Evolutionary conservation across 1,284 basidiomycete genomes (phyloP).

Genomic region (Phlebopus sp.): DNA sequence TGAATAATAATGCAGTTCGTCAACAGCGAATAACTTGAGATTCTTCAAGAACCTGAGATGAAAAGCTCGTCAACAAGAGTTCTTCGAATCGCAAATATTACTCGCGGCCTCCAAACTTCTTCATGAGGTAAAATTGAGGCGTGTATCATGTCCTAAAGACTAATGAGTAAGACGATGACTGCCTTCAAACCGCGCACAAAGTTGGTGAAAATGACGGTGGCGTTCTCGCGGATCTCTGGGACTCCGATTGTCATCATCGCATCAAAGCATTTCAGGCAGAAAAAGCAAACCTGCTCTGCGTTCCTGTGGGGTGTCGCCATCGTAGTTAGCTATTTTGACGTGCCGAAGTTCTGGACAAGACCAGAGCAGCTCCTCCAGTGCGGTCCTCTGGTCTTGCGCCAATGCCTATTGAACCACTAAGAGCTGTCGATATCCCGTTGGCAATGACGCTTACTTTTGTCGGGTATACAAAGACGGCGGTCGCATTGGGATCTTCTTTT

Average conservation of each 20-base stretch:
- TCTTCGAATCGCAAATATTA: constrained; percentile 3
- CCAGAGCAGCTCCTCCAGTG: constrained; percentile 65
- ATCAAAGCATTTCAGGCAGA: neutral
- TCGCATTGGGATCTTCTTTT: constrained; percentile 59
- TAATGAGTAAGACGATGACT: neutral
- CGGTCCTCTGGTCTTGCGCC: constrained; percentile 82
- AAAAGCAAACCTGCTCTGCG: constrained; percentile 46
- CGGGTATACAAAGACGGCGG: constrained; percentile 86
- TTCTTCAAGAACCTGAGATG: constrained; percentile 63
- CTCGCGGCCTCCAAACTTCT: constrained; percentile 76
- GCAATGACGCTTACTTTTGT: constrained; percentile 59
- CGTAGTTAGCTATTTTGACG: constrained; percentile 76
- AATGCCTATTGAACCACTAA: constrained; percentile 54
- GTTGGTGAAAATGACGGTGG: constrained; percentile 75
- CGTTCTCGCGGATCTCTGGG: constrained; percentile 59
- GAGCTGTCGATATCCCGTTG: neutral
- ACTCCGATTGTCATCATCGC: neutral
- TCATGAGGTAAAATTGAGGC: constrained; percentile 84
- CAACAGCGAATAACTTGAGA: constrained; percentile 78
- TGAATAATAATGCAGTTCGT: constrained; percentile 82
- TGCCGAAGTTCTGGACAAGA: constrained; percentile 63
- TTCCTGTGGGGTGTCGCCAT: constrained; percentile 83
- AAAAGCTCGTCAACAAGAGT: constrained; percentile 4
- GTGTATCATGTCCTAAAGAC: constrained; percentile 81
- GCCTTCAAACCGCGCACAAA: constrained; percentile 47